These are phyloP conservation scores for Mucuna pruriens DNA, from an alignment of 306 rosid species.

Conservation along the genomic window DNA sequence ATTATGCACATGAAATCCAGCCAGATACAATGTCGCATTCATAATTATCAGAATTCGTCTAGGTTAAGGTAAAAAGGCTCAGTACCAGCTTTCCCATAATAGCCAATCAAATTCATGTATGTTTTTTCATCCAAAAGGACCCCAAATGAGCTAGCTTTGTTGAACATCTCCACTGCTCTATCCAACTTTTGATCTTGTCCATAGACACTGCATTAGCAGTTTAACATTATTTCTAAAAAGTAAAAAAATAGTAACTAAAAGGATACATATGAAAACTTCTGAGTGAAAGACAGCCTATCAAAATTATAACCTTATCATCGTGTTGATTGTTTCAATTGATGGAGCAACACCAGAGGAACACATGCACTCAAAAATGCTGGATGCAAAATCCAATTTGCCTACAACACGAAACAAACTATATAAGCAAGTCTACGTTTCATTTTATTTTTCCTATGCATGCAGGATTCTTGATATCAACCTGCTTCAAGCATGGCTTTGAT, in stretches of 20 bases:
- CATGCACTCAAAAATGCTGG: slow-evolving; percentile 74
- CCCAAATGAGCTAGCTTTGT: slow-evolving; percentile 58
- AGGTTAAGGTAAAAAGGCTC: slow-evolving; percentile 13
- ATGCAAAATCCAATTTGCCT: slow-evolving; percentile 81
- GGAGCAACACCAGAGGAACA: slow-evolving; percentile 66
- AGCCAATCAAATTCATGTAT: slow-evolving; percentile 81
- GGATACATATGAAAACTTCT: neutral
- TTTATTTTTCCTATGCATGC: slow-evolving; percentile 19
- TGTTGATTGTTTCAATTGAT: slow-evolving; percentile 88
- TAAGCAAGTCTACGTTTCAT: slow-evolving; percentile 41
- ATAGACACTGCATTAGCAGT: slow-evolving; percentile 68
- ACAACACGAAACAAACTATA: slow-evolving; percentile 36
- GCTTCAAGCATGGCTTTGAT: slow-evolving; percentile 92
- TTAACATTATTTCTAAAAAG: slow-evolving; percentile 24
- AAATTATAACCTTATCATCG: slow-evolving; percentile 81
- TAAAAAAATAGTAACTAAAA: slow-evolving; percentile 30
- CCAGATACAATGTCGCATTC: slow-evolving; percentile 19
- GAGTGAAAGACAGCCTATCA: neutral
- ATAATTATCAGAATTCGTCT: slow-evolving; percentile 29
- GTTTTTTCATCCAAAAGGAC: slow-evolving; percentile 73
- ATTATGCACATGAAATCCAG: slow-evolving; percentile 12
- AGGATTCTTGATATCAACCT: slow-evolving; percentile 56
- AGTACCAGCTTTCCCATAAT: slow-evolving; percentile 90
- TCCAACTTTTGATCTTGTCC: slow-evolving; percentile 83
- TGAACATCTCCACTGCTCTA: slow-evolving; percentile 77